Evolutionary conservation across 208 protist genomes (phyloP), one percentile per base, ranked within the genome.

Genomic region (Crithidia sp.): DNA sequence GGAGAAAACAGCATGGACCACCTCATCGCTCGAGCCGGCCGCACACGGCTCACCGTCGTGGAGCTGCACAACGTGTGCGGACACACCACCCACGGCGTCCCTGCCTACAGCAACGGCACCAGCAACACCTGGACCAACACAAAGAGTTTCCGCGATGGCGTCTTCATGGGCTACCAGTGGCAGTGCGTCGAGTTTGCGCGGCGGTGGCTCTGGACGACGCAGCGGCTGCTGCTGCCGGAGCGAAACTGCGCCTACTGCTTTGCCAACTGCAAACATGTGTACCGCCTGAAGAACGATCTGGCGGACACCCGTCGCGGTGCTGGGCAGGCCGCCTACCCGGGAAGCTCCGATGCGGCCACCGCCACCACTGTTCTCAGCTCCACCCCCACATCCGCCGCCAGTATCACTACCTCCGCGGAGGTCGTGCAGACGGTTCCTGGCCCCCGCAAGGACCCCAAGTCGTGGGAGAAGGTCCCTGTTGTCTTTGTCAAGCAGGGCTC

Each of bases 101-200:
- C 83, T 0, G 84, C 88, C 53, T 94, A 88, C 81, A 94, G 91
- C 78, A 96, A 96, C 69, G 83, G 80, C 59, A 60, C 80, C 43
- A 67, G 61, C 56, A 84, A 68, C 61, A 80, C 73, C 55, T 92
- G 86, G 76, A 86, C 79, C 0, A 67, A 72, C 45, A 62, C 45
- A 41, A 82, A 86, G 61, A 74, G 90, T 74, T 88, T 80, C 63
- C 41, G 61, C 17, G 76, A 87, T 40, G 71, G 80, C 49, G 65
- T 87, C 52, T 96, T 92, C 71, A 92, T 89, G 82, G 91, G 91
- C 14, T 93, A 92, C 66, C 83, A 89, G 69, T 96, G 91, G 89
- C 91, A 96, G 84, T 96, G 91, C 70, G 91, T 96, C 4, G 88
- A 96, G 77, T 96, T 92, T 67, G 88, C 88, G 39, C 83, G 91